These are phyloP conservation scores for Kurtzmaniella cleridarum DNA, from an alignment of 805 yeast genomes.

Conservation along the genomic window DNA sequence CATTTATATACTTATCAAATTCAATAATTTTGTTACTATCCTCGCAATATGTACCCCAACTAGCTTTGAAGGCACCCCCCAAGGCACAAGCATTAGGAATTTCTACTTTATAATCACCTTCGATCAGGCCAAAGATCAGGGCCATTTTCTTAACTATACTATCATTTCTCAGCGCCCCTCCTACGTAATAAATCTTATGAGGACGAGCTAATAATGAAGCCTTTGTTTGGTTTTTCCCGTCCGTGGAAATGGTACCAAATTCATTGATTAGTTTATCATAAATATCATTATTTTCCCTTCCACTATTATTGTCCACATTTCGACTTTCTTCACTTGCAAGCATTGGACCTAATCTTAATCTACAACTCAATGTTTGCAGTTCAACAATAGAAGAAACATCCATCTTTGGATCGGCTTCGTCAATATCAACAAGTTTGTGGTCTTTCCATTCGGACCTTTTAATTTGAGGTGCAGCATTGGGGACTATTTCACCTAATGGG, in stretches of 20 bases:
- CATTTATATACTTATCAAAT: slow-evolving; percentile 38
- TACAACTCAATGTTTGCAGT: slow-evolving; percentile 80
- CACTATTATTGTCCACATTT: slow-evolving; percentile 3
- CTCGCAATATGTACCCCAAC: slow-evolving; percentile 55
- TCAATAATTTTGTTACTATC: slow-evolving; percentile 26
- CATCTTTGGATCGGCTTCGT: slow-evolving; percentile 39
- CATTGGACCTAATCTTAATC: slow-evolving; percentile 76
- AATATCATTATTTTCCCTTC: slow-evolving; percentile 7
- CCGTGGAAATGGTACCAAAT: slow-evolving; percentile 43
- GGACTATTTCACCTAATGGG: slow-evolving; percentile 88
- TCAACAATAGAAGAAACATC: slow-evolving; percentile 80
- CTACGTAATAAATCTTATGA: slow-evolving; percentile 71
- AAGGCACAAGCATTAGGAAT: slow-evolving; percentile 87
- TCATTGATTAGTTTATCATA: slow-evolving; percentile 22
- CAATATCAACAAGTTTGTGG: slow-evolving; percentile 19
- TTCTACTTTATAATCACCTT: slow-evolving; percentile 66
- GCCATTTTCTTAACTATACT: slow-evolving; percentile 68
- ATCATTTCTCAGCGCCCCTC: slow-evolving; percentile 75
- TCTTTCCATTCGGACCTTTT: slow-evolving; percentile 43
- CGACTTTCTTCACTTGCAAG: slow-evolving; percentile 33
- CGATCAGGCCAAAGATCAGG: slow-evolving; percentile 58
- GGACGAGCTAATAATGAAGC: slow-evolving; percentile 52
- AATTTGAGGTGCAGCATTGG: slow-evolving; percentile 65
- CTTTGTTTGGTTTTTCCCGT: slow-evolving; percentile 42
- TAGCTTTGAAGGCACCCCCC: slow-evolving; percentile 85